Conservation (phyloP, 345 rosid genomes). For the Pelargonium nanum region DNA sequence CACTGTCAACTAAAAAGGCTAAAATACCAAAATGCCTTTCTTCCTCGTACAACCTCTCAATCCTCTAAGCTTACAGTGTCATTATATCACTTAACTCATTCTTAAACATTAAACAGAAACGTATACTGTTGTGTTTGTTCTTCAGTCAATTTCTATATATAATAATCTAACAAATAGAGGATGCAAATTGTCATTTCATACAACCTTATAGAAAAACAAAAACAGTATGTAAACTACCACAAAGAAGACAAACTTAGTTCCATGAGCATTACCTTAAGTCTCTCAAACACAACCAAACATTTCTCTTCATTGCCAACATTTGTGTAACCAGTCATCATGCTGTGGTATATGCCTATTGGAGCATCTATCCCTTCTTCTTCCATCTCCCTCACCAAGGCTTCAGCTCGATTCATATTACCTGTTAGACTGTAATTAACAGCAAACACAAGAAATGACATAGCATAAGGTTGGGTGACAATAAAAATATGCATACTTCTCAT, state of each 20-base stretch:
- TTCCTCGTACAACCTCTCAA: too few relatives aligned
- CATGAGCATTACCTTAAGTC: slow-evolving; percentile 57
- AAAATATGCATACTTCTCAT: not conserved
- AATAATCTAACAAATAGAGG: too few relatives aligned
- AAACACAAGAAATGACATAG: slow-evolving; percentile 7
- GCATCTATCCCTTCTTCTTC: slow-evolving; percentile 97
- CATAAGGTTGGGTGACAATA: slow-evolving; percentile 4
- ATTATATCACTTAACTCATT: not conserved
- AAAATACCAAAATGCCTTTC: too few relatives aligned
- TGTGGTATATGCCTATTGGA: slow-evolving; percentile 78
- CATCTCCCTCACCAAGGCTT: slow-evolving; percentile 85
- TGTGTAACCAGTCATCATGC: slow-evolving; percentile 98
- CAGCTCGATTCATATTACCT: slow-evolving; percentile 68
- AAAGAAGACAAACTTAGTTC: not conserved
- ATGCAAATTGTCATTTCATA: too few relatives aligned
- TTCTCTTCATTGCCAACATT: slow-evolving; percentile 72
- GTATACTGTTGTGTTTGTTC: not conserved
- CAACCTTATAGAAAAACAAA: too few relatives aligned
- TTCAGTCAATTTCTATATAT: not conserved
- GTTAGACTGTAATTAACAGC: slow-evolving; percentile 45
- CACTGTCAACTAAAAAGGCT: too few relatives aligned
- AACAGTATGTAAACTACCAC: not conserved
- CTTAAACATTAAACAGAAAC: not conserved
- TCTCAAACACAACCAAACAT: slow-evolving; percentile 71
- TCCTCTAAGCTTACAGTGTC: too few relatives aligned